Conservation (phyloP, 2,329 filamentous ascomycete species). For the Penicillium sp. region DNA sequence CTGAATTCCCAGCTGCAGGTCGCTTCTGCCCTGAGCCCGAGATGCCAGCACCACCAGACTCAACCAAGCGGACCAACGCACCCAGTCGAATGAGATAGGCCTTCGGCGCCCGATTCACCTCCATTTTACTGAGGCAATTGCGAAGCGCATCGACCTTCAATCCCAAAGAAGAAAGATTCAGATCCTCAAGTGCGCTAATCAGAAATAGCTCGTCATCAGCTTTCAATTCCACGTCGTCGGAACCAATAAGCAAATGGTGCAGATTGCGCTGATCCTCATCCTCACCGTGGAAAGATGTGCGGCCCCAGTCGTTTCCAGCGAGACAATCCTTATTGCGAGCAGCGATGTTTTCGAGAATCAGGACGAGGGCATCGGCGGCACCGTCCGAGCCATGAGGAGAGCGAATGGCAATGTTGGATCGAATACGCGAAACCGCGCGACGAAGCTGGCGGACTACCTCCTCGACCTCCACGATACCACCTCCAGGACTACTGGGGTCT, state of each 20-base stretch:
- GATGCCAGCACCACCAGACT: constrained; percentile 19
- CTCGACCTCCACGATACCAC: constrained; percentile 26
- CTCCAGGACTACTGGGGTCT: constrained; percentile 16
- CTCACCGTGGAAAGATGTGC: constrained; percentile 34
- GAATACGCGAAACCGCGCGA: constrained; percentile 31
- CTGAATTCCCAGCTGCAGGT: constrained; percentile 30
- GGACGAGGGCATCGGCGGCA: constrained; percentile 40
- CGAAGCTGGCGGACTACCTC: constrained; percentile 35
- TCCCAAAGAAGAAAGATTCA: constrained; percentile 32
- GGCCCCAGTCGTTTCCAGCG: constrained; percentile 37
- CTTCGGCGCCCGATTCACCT: constrained; percentile 42
- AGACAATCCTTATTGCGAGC: constrained; percentile 42
- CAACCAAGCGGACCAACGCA: constrained; percentile 31
- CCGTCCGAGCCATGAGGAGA: constrained; percentile 38
- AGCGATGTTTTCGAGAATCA: constrained; percentile 38
- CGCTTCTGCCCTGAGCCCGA: constrained; percentile 33
- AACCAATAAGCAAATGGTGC: constrained; percentile 42
- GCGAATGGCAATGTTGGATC: constrained; percentile 33
- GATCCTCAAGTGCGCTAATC: constrained; percentile 38
- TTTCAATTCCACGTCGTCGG: constrained; percentile 27
- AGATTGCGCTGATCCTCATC: constrained; percentile 45
- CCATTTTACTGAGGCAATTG: constrained; percentile 42
- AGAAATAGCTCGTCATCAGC: constrained; percentile 35
- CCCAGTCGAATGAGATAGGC: constrained; percentile 36
- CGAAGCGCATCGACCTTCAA: constrained; percentile 32